Percentiles rank a stretch among this genome's conserved stretches.
These are phyloP conservation scores for Warburgia ugandensis DNA, from an alignment of 164 flowering plant genomes.

Conservation along the genomic window DNA sequence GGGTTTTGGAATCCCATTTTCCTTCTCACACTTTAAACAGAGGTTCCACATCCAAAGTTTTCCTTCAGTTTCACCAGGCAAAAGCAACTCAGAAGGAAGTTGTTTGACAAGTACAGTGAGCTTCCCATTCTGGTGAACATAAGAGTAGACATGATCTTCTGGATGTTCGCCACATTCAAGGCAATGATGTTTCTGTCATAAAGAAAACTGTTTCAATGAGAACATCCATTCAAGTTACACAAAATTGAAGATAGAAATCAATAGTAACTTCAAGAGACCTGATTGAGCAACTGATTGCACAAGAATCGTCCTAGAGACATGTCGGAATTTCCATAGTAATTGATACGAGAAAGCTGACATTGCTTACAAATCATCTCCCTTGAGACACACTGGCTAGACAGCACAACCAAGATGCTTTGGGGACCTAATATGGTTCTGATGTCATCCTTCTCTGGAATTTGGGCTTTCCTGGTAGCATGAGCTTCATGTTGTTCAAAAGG, in stretches of 20 bases:
- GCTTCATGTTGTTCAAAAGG: slow-evolving; percentile 13
- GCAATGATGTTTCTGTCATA: slow-evolving; percentile 56
- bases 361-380: slow-evolving; percentile 65
- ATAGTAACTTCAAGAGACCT: slow-evolving; percentile 35
- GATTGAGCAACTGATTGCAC: slow-evolving; percentile 59
- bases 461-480: slow-evolving; percentile 17
- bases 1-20: slow-evolving; percentile 31
- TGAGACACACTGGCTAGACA: slow-evolving; percentile 53
- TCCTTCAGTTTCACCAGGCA: slow-evolving; percentile 79
- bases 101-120: slow-evolving; percentile 58
- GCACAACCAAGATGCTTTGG: slow-evolving; percentile 75
- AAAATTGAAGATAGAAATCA: not conserved
- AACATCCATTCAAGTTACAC: not conserved
- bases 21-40: slow-evolving; percentile 60
- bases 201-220: slow-evolving; percentile 10
- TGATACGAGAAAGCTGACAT: slow-evolving; percentile 71
- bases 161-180: slow-evolving; percentile 52
- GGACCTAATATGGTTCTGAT: slow-evolving; percentile 40
- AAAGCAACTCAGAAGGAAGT: slow-evolving; percentile 27
- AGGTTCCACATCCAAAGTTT: slow-evolving; percentile 99
- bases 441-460: slow-evolving; percentile 29
- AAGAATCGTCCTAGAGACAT: slow-evolving; percentile 79
- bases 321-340: slow-evolving; percentile 82
- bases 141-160: slow-evolving; percentile 66
- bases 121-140: slow-evolving; percentile 68